A percentile compares a stretch with the other conserved stretches of the same genome.
These are phyloP conservation scores for Epichloe sp. DNA, from an alignment of 2,329 filamentous ascomycete species.

Conservation along the genomic window DNA sequence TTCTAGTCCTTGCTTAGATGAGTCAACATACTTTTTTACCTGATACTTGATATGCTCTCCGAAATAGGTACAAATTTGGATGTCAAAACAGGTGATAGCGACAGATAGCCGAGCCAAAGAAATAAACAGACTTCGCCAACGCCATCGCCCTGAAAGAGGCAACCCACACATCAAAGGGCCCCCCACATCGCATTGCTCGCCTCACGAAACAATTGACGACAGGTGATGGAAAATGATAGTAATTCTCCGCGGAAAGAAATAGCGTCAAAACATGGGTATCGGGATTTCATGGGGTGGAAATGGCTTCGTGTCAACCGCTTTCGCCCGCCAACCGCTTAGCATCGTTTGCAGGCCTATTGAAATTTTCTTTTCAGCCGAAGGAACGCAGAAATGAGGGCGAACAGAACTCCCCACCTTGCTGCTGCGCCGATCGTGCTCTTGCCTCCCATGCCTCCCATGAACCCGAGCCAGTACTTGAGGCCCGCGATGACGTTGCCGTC, in stretches of 20 bases:
- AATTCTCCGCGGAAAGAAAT: too few relatives aligned
- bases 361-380: slow-evolving; percentile 21
- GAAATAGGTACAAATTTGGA: not conserved
- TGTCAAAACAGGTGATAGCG: not conserved
- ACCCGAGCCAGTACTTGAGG: slow-evolving; percentile 38
- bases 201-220: not conserved
- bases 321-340: not conserved
- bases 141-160: not conserved
- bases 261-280: not conserved
- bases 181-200: not conserved
- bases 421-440: slow-evolving; percentile 35
- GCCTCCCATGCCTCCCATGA: slow-evolving; percentile 39
- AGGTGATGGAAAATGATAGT: too few relatives aligned
- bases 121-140: not conserved
- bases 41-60: not conserved
- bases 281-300: not conserved
- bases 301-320: not conserved
- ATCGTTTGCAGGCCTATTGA: slow-evolving; percentile 19
- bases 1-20: too few relatives aligned
- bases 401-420: slow-evolving; percentile 32
- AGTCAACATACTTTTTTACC: too few relatives aligned
- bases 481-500: slow-evolving; percentile 39
- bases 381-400: slow-evolving; percentile 24
- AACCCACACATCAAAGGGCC: not conserved
- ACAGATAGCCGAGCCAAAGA: not conserved